phyloP scores from a whole-genome alignment of 805 yeast species.

The Isabelozyma gotoi region DNA sequence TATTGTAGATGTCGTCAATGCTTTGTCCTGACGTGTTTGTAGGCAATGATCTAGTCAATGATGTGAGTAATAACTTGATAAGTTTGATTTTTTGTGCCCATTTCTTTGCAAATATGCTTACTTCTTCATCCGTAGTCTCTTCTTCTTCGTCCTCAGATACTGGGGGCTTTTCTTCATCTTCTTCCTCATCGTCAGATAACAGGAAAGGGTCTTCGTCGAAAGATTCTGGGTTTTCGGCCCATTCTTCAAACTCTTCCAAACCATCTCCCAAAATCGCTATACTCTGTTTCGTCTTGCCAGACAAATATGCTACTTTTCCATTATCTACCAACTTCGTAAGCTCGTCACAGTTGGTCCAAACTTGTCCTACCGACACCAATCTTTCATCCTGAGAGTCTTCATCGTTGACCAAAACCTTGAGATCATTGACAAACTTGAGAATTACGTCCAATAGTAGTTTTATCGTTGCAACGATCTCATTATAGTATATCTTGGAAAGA shows the following conservation, averaged over 20 bases:
- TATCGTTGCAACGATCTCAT: constrained; percentile 28
- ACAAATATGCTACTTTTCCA: constrained; percentile 57
- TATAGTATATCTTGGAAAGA: constrained; percentile 38
- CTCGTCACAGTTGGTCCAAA: constrained; percentile 68
- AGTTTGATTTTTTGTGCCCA: constrained; percentile 58
- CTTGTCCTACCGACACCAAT: constrained; percentile 59
- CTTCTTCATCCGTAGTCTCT: constrained; percentile 21
- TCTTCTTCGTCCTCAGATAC: constrained; percentile 17
- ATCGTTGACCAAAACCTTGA: constrained; percentile 20
- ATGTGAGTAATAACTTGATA: constrained; percentile 55
- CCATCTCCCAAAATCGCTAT: constrained; percentile 57
- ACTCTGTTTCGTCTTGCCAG: constrained; percentile 43
- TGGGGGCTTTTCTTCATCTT: constrained; percentile 19
- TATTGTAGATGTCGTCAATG: constrained; percentile 47
- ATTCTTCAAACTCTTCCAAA: constrained; percentile 63
- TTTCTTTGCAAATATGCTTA: constrained; percentile 39
- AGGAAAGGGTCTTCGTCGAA: constrained; percentile 53
- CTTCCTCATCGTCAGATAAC: constrained; percentile 32
- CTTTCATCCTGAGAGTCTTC: constrained; percentile 34
- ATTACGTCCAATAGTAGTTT: constrained; percentile 16
- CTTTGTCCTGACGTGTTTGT: constrained; percentile 37
- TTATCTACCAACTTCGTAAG: constrained; percentile 39
- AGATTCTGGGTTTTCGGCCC: constrained; percentile 62
- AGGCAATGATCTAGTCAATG: constrained; percentile 60
- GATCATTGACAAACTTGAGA: constrained; percentile 22